These are phyloP conservation scores for Dactylonectria macrodidyma DNA, from an alignment of 2,329 filamentous ascomycete genomes.

Conservation along the genomic window DNA sequence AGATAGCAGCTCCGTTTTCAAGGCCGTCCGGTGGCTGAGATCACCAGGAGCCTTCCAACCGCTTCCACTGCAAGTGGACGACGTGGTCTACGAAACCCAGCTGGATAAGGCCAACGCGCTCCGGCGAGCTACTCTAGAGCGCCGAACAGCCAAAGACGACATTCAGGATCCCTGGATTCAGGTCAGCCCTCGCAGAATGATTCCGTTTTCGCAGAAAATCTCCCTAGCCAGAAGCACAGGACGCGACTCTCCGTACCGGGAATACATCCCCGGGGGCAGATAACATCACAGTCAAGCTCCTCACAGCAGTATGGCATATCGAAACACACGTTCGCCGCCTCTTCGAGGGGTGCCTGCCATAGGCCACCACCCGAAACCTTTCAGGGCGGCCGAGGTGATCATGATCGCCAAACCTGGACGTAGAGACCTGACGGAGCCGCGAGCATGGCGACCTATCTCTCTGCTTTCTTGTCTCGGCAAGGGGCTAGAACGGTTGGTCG, in stretches of 20 bases:
- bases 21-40: too few relatives aligned
- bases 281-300: slow-evolving; percentile 39
- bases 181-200: slow-evolving; percentile 14
- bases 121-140: slow-evolving; percentile 30
- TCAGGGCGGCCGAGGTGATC: slow-evolving; percentile 43
- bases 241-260: slow-evolving; percentile 33
- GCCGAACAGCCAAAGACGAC: slow-evolving; percentile 32
- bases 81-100: slow-evolving; percentile 33
- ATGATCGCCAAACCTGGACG: slow-evolving; percentile 45
- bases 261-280: slow-evolving; percentile 42
- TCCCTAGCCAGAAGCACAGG: slow-evolving; percentile 33
- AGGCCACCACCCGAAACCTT: slow-evolving; percentile 41
- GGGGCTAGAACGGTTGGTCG: slow-evolving; percentile 45
- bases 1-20: too few relatives aligned
- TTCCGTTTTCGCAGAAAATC: slow-evolving; percentile 33
- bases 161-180: slow-evolving; percentile 33
- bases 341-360: slow-evolving; percentile 37
- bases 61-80: slow-evolving; percentile 33
- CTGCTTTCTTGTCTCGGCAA: slow-evolving; percentile 48
- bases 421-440: slow-evolving; percentile 34
- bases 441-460: slow-evolving; percentile 45
- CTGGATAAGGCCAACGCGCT: slow-evolving; percentile 38
- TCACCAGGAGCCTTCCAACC: slow-evolving; percentile 31
- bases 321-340: slow-evolving; percentile 27
- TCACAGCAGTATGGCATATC: slow-evolving; percentile 25